These are phyloP conservation scores for Anastatica hierochuntica DNA, from an alignment of 345 rosid genomes.

Conservation along the genomic window DNA sequence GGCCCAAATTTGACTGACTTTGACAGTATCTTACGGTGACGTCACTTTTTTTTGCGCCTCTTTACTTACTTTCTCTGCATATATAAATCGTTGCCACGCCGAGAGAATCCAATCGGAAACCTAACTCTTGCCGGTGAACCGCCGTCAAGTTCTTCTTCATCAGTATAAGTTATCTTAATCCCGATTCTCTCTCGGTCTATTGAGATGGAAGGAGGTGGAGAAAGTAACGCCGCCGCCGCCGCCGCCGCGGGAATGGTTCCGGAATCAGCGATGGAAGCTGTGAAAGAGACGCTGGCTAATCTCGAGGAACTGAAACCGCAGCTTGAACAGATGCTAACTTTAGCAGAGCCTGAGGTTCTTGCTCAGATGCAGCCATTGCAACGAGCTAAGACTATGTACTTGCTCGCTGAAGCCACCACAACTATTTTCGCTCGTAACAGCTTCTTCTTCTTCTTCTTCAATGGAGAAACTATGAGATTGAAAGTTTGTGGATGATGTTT, in stretches of 20 bases:
- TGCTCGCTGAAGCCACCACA: slow-evolving; percentile 67
- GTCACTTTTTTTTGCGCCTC: slow-evolving; percentile 1
- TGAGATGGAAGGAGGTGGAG: slow-evolving; percentile 33
- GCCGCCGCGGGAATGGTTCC: slow-evolving; percentile 34
- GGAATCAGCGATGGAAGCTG: slow-evolving; percentile 55
- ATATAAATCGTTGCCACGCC: neutral
- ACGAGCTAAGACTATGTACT: slow-evolving; percentile 54
- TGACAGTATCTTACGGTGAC: neutral
- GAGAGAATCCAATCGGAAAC: slow-evolving; percentile 10
- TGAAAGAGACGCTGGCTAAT: slow-evolving; percentile 36
- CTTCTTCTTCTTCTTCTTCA: neutral
- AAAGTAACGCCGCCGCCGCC: slow-evolving; percentile 17
- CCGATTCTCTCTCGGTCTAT: too few relatives aligned
- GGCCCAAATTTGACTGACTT: slow-evolving; percentile 3
- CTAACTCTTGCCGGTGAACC: neutral
- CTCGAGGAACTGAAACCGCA: slow-evolving; percentile 41
- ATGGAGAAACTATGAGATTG: neutral
- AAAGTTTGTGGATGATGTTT: neutral
- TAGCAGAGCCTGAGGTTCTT: slow-evolving; percentile 51
- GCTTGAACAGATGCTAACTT: slow-evolving; percentile 46
- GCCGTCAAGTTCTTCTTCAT: neutral
- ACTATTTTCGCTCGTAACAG: slow-evolving; percentile 45
- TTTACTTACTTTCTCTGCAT: neutral
- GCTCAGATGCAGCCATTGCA: slow-evolving; percentile 55
- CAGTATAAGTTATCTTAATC: neutral